phyloP scores from a whole-genome alignment of 306 rosid species.

The Vigna hirtella region DNA sequence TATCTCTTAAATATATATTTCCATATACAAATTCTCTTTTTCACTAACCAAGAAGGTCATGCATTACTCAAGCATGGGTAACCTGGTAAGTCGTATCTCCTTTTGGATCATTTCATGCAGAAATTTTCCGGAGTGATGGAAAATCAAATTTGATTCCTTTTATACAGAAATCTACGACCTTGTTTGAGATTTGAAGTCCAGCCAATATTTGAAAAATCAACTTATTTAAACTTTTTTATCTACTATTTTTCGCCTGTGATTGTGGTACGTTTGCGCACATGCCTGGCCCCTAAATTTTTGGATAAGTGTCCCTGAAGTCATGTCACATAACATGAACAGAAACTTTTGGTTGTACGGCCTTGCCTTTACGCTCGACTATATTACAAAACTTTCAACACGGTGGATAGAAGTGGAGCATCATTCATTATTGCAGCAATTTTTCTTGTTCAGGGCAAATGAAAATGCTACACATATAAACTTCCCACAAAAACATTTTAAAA shows the following conservation, averaged over 20 bases:
- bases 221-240: not conserved
- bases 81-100: too few relatives aligned
- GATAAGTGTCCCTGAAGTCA: not conserved
- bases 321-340: constrained; percentile 2
- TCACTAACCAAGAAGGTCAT: not conserved
- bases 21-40: not conserved
- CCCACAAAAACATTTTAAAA: not conserved
- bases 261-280: constrained; percentile 19
- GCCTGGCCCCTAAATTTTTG: not conserved
- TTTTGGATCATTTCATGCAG: too few relatives aligned
- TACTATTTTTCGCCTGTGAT: not conserved
- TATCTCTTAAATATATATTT: not conserved
- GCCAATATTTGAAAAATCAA: too few relatives aligned
- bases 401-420: constrained; percentile 11
- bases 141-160: too few relatives aligned
- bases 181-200: too few relatives aligned
- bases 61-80: not conserved
- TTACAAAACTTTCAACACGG: not conserved
- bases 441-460: constrained; percentile 5
- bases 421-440: constrained; percentile 18
- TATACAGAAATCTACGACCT: too few relatives aligned
- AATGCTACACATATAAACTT: not conserved
- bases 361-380: constrained; percentile 8
- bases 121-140: too few relatives aligned
- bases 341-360: not conserved